phyloP scores from a whole-genome alignment of 2,329 filamentous ascomycete genomes.

The Amauroascus verrucosus region DNA sequence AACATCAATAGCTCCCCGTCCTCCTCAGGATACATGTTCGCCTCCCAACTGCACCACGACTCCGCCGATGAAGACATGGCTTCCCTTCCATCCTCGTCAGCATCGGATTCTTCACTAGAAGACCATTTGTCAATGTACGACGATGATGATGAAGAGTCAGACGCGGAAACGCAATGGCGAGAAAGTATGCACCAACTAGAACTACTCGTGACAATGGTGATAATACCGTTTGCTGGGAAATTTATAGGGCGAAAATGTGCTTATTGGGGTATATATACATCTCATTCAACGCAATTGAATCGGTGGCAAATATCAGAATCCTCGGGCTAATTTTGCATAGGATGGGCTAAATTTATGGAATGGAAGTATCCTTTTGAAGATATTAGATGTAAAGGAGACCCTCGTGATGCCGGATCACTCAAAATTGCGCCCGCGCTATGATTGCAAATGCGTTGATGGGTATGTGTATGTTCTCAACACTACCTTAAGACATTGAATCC shows the following conservation, averaged over 20 bases:
- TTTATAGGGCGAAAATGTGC: conserved; percentile 91
- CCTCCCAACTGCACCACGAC: conserved; percentile 23
- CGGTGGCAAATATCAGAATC: background rate
- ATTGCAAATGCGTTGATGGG: background rate
- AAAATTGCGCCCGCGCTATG: conserved; percentile 5
- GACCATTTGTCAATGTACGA: conserved; percentile 44
- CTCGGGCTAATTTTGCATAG: conserved; percentile 36
- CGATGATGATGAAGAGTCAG: conserved; percentile 55
- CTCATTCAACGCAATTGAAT: background rate
- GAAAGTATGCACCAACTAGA: conserved; percentile 89
- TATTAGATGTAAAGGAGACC: conserved; percentile 10
- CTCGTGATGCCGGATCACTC: background rate
- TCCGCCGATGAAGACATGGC: conserved; percentile 34
- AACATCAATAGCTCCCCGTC: conserved; percentile 25
- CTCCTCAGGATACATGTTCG: conserved; percentile 33
- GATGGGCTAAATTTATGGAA: conserved; percentile 88
- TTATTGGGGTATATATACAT: conserved; percentile 65
- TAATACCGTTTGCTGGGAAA: conserved; percentile 89
- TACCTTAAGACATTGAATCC: background rate
- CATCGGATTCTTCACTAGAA: conserved; percentile 40
- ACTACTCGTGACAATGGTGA: conserved; percentile 82
- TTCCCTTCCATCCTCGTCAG: conserved; percentile 33
- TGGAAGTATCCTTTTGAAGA: conserved; percentile 84
- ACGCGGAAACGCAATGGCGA: conserved; percentile 92
- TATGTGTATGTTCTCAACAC: background rate